Conservation (phyloP, 306 rosid species). For the Sphenostylis stenocarpa region DNA sequence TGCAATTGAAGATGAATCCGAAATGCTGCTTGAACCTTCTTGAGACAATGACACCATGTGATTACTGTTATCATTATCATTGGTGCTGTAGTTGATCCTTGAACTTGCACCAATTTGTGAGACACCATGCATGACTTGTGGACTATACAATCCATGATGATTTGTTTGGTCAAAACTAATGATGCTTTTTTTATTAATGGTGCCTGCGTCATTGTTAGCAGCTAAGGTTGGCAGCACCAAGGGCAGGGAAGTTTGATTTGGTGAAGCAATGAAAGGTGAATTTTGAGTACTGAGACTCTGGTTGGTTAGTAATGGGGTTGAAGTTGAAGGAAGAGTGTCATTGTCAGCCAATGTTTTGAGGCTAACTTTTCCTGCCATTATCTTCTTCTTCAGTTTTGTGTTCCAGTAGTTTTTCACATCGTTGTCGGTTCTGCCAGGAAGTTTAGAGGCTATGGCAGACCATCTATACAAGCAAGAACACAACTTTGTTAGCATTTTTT, state of each 20-base stretch:
- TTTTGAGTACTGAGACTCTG: slow-evolving; percentile 32
- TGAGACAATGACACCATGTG: slow-evolving; percentile 40
- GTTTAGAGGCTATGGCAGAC: slow-evolving; percentile 77
- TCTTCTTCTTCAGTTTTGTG: slow-evolving; percentile 78
- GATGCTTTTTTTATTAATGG: not conserved
- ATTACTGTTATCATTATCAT: not conserved
- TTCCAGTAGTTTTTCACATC: slow-evolving; percentile 94
- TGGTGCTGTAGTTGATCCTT: not conserved
- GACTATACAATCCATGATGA: not conserved
- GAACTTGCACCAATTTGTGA: slow-evolving; percentile 44
- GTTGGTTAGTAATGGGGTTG: slow-evolving; percentile 25
- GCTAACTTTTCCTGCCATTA: slow-evolving; percentile 44
- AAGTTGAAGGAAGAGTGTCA: slow-evolving; percentile 19
- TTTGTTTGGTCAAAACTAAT: slow-evolving; percentile 30
- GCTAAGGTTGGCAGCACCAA: slow-evolving; percentile 15
- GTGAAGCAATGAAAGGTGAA: slow-evolving; percentile 27
- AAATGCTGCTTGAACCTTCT: slow-evolving; percentile 50
- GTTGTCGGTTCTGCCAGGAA: slow-evolving; percentile 88
- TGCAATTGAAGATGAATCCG: slow-evolving; percentile 44
- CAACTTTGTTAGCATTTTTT: no score
- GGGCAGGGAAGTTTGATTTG: slow-evolving; percentile 29
- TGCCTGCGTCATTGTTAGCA: slow-evolving; percentile 8
- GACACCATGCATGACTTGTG: slow-evolving; percentile 23
- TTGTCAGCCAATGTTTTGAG: slow-evolving; percentile 24
- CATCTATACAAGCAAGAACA: slow-evolving; percentile 50